Base-by-base conservation (phyloP, 2,329 filamentous ascomycete genomes). In the Microdochium nivale region DNA sequence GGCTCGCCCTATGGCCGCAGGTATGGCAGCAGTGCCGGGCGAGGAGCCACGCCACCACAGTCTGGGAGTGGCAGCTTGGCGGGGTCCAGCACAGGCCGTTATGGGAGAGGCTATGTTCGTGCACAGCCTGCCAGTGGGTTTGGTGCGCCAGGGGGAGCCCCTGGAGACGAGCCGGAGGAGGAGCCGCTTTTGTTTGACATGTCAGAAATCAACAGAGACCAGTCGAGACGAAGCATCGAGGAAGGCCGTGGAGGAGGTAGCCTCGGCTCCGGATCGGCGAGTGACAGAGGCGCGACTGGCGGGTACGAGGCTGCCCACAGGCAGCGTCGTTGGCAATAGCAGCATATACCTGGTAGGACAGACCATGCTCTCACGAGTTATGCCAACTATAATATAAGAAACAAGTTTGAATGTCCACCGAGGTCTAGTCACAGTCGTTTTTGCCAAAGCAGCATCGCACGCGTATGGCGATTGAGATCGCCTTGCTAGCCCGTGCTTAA, bases 161-260 rank as follows among this genome's bases (percentile, higher is more conserved):
- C 70, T 9, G 74, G 80, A 46, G 69, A 69, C 49, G 78, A 79
- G 5, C 67, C 73, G 24, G 83, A 86, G 54, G 86, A 87, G 51
- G 86, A 89, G 60, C 83, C 83, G 0, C 66, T 89, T 10, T 73
- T 89, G 10, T 89, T 89, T 65, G 83, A 86, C 56, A 81, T 89
- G 74, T 87, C 83, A 33, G 86, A 89, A 65, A 79, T 88, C 62
- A 82, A 83, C 57, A 72, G 78, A 14, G 62, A 65, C 19, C 75
- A 76, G 52, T 76, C 76, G 46, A 71, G 81, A 55, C 74, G 78
- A 55, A 84, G 79, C 57, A 64, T 84, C 8, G 81, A 85, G 57
- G 81, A 84, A 55, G 68, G 66, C 1, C 65, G 70, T 44, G 66
- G 70, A 3, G 65, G 67, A 25, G 63, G 65, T 23, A 68, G 69